Evolutionary conservation across 495 filamentous ascomycete species (phyloP).

Genomic region (Trypethelium eluteriae): DNA sequence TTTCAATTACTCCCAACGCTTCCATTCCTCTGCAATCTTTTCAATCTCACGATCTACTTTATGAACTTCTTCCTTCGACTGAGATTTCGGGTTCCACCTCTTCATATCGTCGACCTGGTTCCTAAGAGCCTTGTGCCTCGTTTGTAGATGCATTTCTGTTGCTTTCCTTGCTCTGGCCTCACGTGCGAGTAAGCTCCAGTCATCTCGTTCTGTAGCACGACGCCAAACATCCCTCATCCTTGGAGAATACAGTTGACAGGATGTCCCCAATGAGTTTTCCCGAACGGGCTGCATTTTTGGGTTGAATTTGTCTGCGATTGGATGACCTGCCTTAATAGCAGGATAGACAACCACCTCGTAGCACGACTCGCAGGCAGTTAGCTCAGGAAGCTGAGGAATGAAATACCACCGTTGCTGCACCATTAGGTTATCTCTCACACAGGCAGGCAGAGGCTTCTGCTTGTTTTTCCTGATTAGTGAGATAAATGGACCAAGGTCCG

Average conservation of each 20-base stretch:
- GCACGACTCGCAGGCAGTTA: conserved; percentile 65
- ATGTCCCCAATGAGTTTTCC: conserved; percentile 43
- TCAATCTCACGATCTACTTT: conserved; percentile 18
- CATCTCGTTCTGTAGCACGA: conserved; percentile 50
- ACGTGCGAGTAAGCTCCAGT: conserved; percentile 61
- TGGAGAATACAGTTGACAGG: conserved; percentile 67
- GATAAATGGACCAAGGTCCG: conserved; percentile 46
- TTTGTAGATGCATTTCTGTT: conserved; percentile 28
- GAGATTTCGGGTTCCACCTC: conserved; percentile 10
- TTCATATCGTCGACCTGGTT: conserved; percentile 16
- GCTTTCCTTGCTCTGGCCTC: conserved; percentile 55
- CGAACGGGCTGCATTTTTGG: conserved; percentile 40
- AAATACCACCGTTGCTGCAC: conserved; percentile 51
- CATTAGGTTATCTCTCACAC: conserved; percentile 45
- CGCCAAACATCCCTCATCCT: conserved; percentile 63
- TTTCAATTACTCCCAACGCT: conserved; percentile 21
- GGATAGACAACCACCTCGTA: conserved; percentile 64
- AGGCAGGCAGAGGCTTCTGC: conserved; percentile 46
- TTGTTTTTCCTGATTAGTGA: conserved; percentile 41
- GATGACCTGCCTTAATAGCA: conserved; percentile 42
- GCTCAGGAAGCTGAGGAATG: conserved; percentile 53
- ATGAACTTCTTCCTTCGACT: conserved; percentile 16
- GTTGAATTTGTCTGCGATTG: conserved; percentile 52
- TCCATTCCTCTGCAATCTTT: conserved; percentile 25
- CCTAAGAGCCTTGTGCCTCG: conserved; percentile 23